phyloP scores from a whole-genome alignment of 139 green algal genomes.

The Eudorina sp. region DNA sequence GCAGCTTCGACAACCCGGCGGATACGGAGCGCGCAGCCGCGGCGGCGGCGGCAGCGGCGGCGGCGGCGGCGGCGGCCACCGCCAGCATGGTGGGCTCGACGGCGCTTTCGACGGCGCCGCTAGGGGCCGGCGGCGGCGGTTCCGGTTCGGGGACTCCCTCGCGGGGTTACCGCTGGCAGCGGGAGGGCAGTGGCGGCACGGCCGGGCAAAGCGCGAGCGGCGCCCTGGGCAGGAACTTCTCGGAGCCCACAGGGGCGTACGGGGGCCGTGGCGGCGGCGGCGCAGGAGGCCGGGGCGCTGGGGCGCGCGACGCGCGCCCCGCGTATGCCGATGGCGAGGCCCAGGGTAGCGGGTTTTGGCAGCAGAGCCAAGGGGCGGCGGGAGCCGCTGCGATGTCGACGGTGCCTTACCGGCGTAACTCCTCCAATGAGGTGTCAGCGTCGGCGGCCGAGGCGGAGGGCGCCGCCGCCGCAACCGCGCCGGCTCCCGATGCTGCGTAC shows the following conservation, averaged over 20 bases:
- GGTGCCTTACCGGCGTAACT: background rate
- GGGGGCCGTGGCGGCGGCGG: background rate
- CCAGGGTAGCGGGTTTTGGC: background rate
- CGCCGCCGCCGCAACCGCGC: background rate
- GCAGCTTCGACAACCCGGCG: slow-evolving; percentile 42
- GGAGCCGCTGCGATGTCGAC: background rate
- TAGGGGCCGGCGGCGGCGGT: background rate
- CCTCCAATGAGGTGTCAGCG: background rate
- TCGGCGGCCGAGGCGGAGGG: background rate
- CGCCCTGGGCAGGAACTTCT: background rate
- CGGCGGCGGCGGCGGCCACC: background rate
- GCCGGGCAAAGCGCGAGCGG: background rate
- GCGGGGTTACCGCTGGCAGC: background rate
- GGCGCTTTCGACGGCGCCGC: background rate
- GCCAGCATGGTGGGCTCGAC: background rate
- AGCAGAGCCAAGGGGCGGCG: background rate
- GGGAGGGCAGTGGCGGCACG: background rate
- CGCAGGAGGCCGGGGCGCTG: background rate
- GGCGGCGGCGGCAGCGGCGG: slow-evolving; percentile 8
- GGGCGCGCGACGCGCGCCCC: background rate
- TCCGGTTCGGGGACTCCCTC: background rate
- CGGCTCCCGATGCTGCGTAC: background rate
- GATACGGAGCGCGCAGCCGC: slow-evolving; percentile 26
- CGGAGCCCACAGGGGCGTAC: background rate
- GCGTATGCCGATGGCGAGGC: slow-evolving; percentile 3